A percentile compares a stretch with the other conserved stretches of the same genome.
phyloP scores from a whole-genome alignment of 208 protist genomes.

The Leishmania arabica region DNA sequence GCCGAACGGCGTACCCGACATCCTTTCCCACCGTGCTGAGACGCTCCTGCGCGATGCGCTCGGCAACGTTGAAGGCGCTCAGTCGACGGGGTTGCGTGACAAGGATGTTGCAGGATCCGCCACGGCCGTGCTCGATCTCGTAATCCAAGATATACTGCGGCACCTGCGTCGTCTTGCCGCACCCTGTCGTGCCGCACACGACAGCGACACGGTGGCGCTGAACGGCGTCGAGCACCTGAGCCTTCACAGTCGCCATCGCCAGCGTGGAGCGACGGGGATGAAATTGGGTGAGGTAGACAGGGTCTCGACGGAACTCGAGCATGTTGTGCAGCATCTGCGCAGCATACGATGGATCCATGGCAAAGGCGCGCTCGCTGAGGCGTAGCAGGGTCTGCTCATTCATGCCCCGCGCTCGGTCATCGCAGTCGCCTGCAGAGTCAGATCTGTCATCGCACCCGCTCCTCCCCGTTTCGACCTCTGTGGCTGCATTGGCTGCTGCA shows the following conservation, averaged over 20 bases:
- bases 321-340: constrained; percentile 40
- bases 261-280: constrained; percentile 68
- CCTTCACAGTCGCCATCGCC: constrained; percentile 50
- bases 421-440: not conserved
- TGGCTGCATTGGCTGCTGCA: constrained; percentile 4
- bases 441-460: not conserved
- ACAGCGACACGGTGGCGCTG: constrained; percentile 79
- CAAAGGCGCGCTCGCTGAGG: constrained; percentile 17
- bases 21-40: constrained; percentile 85
- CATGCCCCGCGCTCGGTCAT: not conserved
- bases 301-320: constrained; percentile 35
- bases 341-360: constrained; percentile 36
- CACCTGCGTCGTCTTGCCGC: constrained; percentile 93
- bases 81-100: constrained; percentile 98
- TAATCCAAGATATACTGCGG: constrained; percentile 93
- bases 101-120: constrained; percentile 69
- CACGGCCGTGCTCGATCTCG: constrained; percentile 54
- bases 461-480: not conserved
- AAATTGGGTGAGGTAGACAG: constrained; percentile 54
- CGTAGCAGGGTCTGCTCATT: constrained; percentile 22
- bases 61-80: constrained; percentile 97
- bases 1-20: constrained; percentile 98
- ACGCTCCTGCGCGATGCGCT: constrained; percentile 97
- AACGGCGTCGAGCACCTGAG: constrained; percentile 60
- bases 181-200: constrained; percentile 88